phyloP scores from a whole-genome alignment of 768 basidiomycete species.

The Pleurotus platypus region DNA sequence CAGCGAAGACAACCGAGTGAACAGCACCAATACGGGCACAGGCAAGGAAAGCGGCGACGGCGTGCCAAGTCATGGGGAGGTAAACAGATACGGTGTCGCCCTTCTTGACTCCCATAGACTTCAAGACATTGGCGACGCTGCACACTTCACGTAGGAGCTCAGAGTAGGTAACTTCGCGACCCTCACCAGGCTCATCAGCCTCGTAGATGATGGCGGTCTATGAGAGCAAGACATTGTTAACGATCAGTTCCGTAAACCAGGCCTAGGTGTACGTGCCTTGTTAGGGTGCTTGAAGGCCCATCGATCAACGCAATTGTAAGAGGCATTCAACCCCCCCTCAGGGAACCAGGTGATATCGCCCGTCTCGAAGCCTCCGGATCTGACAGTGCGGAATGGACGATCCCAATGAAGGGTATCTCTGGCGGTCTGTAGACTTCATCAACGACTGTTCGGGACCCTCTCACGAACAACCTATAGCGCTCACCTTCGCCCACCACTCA shows the following conservation, averaged over 20 bases:
- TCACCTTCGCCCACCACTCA: constrained; percentile 84
- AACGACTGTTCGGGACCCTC: too few species aligned
- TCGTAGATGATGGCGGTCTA: constrained; percentile 97
- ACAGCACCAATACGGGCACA: constrained; percentile 96
- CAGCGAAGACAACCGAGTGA: constrained; percentile 97
- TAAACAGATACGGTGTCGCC: constrained; percentile 94
- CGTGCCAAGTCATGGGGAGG: constrained; percentile 93
- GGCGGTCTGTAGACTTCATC: constrained; percentile 46
- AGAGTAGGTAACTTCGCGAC: constrained; percentile 71
- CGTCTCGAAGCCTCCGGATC: constrained; percentile 74
- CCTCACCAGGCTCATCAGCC: constrained; percentile 88
- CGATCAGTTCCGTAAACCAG: too few species aligned
- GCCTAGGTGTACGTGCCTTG: constrained; percentile 38
- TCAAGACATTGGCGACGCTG: constrained; percentile 88
- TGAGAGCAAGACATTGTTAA: background rate
- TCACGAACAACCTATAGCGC: constrained; percentile 10
- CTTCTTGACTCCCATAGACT: constrained; percentile 85
- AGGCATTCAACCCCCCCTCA: constrained; percentile 87
- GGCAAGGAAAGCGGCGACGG: constrained; percentile 94
- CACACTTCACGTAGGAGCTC: constrained; percentile 91
- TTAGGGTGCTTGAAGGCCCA: constrained; percentile 91
- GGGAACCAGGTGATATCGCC: constrained; percentile 97
- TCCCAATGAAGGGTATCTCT: constrained; percentile 81
- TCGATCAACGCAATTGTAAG: constrained; percentile 97
- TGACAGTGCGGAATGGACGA: constrained; percentile 83